Base-by-base conservation (phyloP, 805 yeast species). In the Blastobotrys terrestris region DNA sequence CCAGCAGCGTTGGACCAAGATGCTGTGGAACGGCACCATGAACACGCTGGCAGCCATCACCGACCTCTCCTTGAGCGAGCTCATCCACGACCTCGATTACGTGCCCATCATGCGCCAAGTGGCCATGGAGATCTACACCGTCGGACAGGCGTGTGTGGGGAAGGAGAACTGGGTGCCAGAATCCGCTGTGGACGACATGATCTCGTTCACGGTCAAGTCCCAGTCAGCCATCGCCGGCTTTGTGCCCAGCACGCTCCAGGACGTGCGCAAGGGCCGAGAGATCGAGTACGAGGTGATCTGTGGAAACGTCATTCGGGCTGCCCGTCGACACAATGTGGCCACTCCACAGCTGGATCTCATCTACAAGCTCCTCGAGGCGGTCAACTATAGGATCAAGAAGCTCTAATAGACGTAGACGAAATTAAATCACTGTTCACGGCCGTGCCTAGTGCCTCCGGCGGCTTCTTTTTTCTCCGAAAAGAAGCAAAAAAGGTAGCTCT, bases 201-300 rank as follows among this genome's bases (percentile, higher is more conserved):
- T 54, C n/a, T 39, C 20, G 26, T 31, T 14, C 26, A 49, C 55
- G 8, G 44, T 5, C 20, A 26, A 26, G 35, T 20, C 44, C 7
- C 18, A 31, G 40, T 35, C 46, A 19, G 41, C 44, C 19, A 6
- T 26, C 11, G 16, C 39, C 26, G 55, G 53, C 16, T 54, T 54
- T 35, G 48, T 53, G 13, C 57, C 57, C 16, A 53, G 56, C 21
- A 54, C 57, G 16, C 48, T 54, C 3, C 57, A 54, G 46, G 57
- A 54, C 40, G 57, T 54, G 15, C 35, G 57, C n/a, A 54, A 46
- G 39, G 57, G 57, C 8, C 53, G 48, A 18, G 51, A 31, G 20
- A 50, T 54, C 47, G 57, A 54, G 46, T 20, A 39, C 31, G 52
- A 51, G 43, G 57, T 50, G 7, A 20, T 54, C 16, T 19, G 35